These are phyloP conservation scores for Pleurotus giganteus DNA, from an alignment of 768 basidiomycete species.

Conservation along the genomic window DNA sequence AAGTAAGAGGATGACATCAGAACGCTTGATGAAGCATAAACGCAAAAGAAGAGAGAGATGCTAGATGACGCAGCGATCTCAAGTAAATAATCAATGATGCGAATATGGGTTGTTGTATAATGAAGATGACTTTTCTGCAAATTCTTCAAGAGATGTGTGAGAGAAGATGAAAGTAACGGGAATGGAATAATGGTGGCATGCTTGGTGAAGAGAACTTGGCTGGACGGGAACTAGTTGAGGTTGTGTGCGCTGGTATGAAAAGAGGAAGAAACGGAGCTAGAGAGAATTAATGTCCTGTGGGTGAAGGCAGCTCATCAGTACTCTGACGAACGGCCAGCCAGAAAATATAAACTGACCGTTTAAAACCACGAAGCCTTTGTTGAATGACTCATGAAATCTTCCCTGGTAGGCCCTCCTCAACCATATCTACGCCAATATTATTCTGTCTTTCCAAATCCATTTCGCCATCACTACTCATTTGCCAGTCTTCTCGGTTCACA, in stretches of 20 bases:
- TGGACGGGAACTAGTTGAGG: not conserved
- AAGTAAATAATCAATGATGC: slow-evolving; percentile 4
- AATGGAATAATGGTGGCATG: not conserved
- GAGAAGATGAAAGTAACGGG: not conserved
- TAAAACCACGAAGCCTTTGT: not conserved
- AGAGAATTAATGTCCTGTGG: too few relatives aligned
- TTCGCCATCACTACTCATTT: too few relatives aligned
- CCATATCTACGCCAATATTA: not conserved
- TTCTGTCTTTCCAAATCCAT: too few relatives aligned
- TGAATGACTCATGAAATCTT: not conserved
- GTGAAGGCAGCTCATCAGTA: too few relatives aligned
- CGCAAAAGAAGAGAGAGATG: not conserved
- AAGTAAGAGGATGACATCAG: not conserved
- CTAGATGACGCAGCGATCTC: too few relatives aligned
- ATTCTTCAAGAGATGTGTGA: not conserved
- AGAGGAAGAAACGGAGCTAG: too few relatives aligned
- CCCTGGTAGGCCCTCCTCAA: not conserved
- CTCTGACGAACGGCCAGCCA: not conserved
- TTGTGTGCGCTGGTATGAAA: too few relatives aligned
- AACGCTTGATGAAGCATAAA: not conserved
- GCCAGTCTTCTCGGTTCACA: not conserved
- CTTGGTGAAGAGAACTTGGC: not conserved
- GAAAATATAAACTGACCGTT: not conserved
- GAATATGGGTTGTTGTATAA: not conserved
- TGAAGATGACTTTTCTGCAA: not conserved